A percentile compares a stretch with the other conserved stretches of the same genome.
phyloP scores from a whole-genome alignment of 2,329 filamentous ascomycete genomes.

The Epichloe sibirici region DNA sequence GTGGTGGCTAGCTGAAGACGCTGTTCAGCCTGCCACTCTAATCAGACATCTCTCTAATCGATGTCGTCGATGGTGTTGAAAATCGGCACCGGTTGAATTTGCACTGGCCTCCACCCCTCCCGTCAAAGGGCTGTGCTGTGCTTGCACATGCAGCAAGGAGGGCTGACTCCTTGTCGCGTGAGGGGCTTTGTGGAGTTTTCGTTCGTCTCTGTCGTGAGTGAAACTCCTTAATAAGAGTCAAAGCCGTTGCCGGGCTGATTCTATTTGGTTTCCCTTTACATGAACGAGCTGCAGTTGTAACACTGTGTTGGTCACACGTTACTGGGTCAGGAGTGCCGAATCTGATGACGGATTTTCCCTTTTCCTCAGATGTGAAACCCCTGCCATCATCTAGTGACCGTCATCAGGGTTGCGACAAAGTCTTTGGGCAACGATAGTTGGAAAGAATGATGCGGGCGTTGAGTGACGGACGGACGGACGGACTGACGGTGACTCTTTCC shows the following conservation, averaged over 20 bases:
- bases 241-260: neutral
- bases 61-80: no score
- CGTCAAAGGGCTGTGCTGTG: no score
- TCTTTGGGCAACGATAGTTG: neutral
- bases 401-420: neutral
- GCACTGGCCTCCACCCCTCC: no score
- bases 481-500: neutral
- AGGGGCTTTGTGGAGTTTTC: neutral
- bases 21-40: neutral
- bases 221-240: neutral
- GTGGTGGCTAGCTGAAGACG: neutral
- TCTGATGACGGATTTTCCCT: neutral
- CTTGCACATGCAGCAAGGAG: no score
- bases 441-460: neutral
- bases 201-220: neutral
- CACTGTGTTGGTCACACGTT: neutral
- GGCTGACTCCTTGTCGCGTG: no score
- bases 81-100: no score
- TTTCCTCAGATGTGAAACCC: neutral
- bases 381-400: neutral
- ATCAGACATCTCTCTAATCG: neutral
- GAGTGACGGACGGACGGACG: neutral
- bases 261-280: neutral
- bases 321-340: neutral
- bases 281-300: neutral